These are phyloP conservation scores for Pyrenophora graminea DNA, from an alignment of 2,329 filamentous ascomycete species.

Conservation along the genomic window DNA sequence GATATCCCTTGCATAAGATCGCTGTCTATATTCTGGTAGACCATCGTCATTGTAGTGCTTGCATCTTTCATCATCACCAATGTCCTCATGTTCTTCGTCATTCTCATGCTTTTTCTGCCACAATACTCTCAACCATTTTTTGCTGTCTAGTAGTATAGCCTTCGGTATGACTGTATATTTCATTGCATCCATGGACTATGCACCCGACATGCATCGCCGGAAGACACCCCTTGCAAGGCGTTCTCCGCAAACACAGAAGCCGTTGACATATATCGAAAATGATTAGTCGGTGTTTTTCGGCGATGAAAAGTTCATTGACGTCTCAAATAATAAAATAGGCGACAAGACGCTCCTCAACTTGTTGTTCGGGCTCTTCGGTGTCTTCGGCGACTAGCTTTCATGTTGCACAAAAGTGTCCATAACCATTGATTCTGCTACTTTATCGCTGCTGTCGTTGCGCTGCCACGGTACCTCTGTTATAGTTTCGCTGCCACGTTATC, in stretches of 20 bases:
- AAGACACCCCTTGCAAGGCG: conserved; percentile 3
- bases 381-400: too few relatives aligned
- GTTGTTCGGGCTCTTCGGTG: too few relatives aligned
- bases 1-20: not conserved
- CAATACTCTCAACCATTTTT: not conserved
- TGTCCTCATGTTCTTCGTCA: not conserved
- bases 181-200: not conserved
- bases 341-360: conserved; percentile 5
- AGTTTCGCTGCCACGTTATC: too few relatives aligned
- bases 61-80: not conserved
- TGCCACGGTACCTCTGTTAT: too few relatives aligned
- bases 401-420: too few relatives aligned
- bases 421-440: too few relatives aligned
- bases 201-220: conserved; percentile 1
- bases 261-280: conserved; percentile 5
- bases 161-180: not conserved
- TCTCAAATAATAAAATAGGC: conserved; percentile 1
- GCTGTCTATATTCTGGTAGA: not conserved
- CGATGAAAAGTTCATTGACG: not conserved
- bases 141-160: not conserved
- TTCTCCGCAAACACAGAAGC: not conserved
- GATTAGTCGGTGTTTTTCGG: conserved; percentile 4
- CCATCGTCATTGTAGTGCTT: not conserved
- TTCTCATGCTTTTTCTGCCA: not conserved
- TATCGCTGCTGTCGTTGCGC: too few relatives aligned